Evolutionary conservation across 441 rosid genomes (phyloP).

Genomic region (Jatropha multifida): DNA sequence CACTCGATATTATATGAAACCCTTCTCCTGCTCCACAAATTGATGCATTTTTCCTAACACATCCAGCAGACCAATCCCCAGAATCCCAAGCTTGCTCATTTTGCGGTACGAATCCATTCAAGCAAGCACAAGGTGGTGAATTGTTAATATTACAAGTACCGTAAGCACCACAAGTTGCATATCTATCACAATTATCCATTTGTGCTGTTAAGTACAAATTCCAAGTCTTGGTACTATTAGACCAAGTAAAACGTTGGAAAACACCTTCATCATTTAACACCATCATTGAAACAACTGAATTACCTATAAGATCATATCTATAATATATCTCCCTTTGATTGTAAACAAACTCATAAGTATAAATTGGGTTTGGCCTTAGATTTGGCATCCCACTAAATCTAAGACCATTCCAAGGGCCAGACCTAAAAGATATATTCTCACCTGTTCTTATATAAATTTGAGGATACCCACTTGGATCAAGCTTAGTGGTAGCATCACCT

Average conservation of each 20-base stretch:
- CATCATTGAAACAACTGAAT: conserved; percentile 35
- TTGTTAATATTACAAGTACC: conserved; percentile 53
- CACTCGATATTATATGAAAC: conserved; percentile 39
- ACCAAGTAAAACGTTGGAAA: conserved; percentile 45
- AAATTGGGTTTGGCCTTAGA: conserved; percentile 36
- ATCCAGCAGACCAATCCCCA: conserved; percentile 69
- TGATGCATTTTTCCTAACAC: conserved; percentile 47
- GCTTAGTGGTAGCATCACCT: conserved; percentile 43
- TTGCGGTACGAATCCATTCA: conserved; percentile 57
- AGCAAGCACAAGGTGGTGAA: conserved; percentile 52
- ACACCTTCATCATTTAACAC: conserved; percentile 30
- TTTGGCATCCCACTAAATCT: conserved; percentile 62
- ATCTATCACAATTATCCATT: conserved; percentile 45
- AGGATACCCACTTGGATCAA: conserved; percentile 36
- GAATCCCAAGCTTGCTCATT: conserved; percentile 39
- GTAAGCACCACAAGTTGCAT: conserved; percentile 65
- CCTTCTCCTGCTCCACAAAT: conserved; percentile 23
- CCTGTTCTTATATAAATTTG: conserved; percentile 29
- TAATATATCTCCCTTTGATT: conserved; percentile 37
- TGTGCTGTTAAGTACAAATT: conserved; percentile 31
- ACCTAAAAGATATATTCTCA: conserved; percentile 28
- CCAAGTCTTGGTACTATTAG: conserved; percentile 44
- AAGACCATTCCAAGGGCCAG: conserved; percentile 77
- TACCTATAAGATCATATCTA: conserved; percentile 28
- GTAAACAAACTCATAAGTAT: conserved; percentile 28